Percentiles rank a stretch among this genome's conserved stretches.
These are phyloP conservation scores for Phlebiopsis flavidoalba DNA, from an alignment of 768 basidiomycete genomes.

Conservation along the genomic window DNA sequence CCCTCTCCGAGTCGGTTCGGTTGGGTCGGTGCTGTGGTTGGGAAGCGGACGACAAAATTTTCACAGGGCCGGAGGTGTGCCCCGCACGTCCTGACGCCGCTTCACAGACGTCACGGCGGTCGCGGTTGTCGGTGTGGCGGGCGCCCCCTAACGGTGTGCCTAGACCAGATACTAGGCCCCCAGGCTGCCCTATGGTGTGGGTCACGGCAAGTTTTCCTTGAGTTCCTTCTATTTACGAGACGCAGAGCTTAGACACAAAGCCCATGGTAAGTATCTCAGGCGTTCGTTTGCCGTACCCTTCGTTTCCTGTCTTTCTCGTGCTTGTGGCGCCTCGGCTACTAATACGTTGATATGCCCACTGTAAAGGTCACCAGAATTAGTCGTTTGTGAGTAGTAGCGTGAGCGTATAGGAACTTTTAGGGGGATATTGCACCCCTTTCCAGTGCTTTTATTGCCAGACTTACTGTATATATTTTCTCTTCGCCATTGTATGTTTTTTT, in stretches of 20 bases:
- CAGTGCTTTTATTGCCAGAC: too few relatives aligned
- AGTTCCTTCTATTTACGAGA: constrained; percentile 55
- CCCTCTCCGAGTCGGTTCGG: constrained; percentile 13
- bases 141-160: constrained; percentile 15
- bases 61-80: constrained; percentile 21
- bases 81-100: constrained; percentile 10
- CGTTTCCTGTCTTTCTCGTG: constrained; percentile 73
- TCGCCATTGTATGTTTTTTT: too few relatives aligned
- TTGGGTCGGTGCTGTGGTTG: constrained; percentile 3
- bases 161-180: constrained; percentile 4
- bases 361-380: not conserved
- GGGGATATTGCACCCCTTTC: too few relatives aligned
- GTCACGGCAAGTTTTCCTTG: constrained; percentile 63
- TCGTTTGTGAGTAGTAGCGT: not conserved
- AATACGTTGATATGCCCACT: constrained; percentile 69
- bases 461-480: too few relatives aligned
- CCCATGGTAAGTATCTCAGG: not conserved
- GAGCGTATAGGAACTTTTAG: too few relatives aligned
- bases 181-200: constrained; percentile 30
- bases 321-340: constrained; percentile 66
- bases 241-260: not conserved
- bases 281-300: constrained; percentile 48
- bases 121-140: constrained; percentile 12
- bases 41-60: not conserved
- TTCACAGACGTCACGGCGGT: constrained; percentile 3